phyloP scores from a whole-genome alignment of 495 filamentous ascomycete species.

The Cladorrhinum samala region DNA sequence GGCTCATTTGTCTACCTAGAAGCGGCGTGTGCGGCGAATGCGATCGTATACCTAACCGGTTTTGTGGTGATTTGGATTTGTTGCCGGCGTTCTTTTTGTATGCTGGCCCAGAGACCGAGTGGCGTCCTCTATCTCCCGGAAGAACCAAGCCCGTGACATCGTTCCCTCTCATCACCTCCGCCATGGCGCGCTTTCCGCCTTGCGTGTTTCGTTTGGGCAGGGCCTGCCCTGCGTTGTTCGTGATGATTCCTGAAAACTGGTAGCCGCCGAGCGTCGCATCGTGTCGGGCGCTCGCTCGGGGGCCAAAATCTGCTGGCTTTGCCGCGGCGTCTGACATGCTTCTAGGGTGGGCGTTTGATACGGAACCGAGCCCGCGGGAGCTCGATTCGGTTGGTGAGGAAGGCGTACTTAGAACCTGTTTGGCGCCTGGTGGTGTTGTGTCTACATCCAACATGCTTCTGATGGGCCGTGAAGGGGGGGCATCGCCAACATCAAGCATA shows the following conservation, averaged over 20 bases:
- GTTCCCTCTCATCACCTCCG: constrained; percentile 41
- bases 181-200: constrained; percentile 36
- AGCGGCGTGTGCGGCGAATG: constrained; percentile 47
- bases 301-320: constrained; percentile 37
- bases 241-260: constrained; percentile 48
- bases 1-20: constrained; percentile 33
- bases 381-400: constrained; percentile 34
- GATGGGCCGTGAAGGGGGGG: constrained; percentile 27
- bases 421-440: constrained; percentile 22
- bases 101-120: constrained; percentile 35
- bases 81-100: constrained; percentile 32
- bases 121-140: constrained; percentile 37
- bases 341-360: constrained; percentile 32
- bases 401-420: constrained; percentile 31
- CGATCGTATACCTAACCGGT: constrained; percentile 50
- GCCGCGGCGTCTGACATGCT: constrained; percentile 48
- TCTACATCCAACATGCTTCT: constrained; percentile 40
- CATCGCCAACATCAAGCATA: constrained; percentile 55
- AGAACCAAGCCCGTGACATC: constrained; percentile 40
- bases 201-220: constrained; percentile 41
- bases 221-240: constrained; percentile 37
- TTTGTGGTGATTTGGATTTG: constrained; percentile 57
- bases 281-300: constrained; percentile 25
- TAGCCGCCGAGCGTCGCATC: constrained; percentile 44
- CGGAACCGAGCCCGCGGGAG: constrained; percentile 6